Evolutionary conservation across 441 rosid genomes (phyloP), one percentile per base, ranked within the genome.

Genomic region (Pelargonium fulgidum): DNA sequence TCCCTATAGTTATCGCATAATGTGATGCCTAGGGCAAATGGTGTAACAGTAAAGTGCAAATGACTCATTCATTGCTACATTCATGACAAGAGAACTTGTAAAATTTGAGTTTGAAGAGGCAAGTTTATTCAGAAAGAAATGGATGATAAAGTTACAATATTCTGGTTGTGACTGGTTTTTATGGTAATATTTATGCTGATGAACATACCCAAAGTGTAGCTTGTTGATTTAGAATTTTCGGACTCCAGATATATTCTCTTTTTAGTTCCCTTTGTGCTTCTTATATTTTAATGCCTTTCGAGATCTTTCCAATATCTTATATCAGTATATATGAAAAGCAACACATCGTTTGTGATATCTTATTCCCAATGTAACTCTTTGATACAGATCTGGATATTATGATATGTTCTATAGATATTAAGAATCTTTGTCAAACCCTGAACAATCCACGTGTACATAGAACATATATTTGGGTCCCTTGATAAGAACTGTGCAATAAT

Each of bases 321-420:
- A 39, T 39, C 42, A 62, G 78, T 73, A 33, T 61, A 16, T 52
- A 82, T 89, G 24, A 66, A 92, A 86, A 70, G 73, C 80, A 24
- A 85, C 96, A 39, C 6, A 7, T 5, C 42, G 5, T 39, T 39
- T 39, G 42, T 39, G 7, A 5, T 39, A 39, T 39, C 42, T 39
- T 39, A 5, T 6, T 39, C 42, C 42, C 42, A 4, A 39, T 39
- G 12, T 10, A 45, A 10, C 13, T 45, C 50, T 45, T 45, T 45
- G 50, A 42, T 42, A 42, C 47, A 45, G n/a, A 12, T 9, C 50
- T 45, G 50, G 50, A 12, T 12, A 45, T 12, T 12, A 10, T 45
- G n/a, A 45, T 45, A 45, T 45, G 50, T 45, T 45, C 3, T 45
- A 9, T 10, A 9, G n/a, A 12, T 45, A 45, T 45, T 12, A 45